Conservation (phyloP, 2,329 filamentous ascomycete species). For the Cercospora zeina region DNA sequence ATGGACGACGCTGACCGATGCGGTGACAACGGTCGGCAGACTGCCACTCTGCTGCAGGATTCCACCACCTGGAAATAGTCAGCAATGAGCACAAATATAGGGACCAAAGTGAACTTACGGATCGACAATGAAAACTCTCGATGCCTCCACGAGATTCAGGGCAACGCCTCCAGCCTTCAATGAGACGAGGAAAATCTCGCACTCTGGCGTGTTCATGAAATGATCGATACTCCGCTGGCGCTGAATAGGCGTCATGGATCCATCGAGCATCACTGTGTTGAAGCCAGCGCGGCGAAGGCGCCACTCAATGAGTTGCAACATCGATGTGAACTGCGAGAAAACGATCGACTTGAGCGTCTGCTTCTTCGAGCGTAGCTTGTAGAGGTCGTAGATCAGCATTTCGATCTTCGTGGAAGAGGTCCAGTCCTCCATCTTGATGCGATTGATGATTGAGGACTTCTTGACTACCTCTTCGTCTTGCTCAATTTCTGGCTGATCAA, state of each 20-base stretch:
- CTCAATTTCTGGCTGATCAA: conserved; percentile 93
- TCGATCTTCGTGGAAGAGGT: conserved; percentile 98
- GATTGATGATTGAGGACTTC: conserved; percentile 96
- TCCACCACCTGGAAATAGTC: conserved; percentile 71
- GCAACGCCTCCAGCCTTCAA: conserved; percentile 95
- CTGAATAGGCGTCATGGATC: conserved; percentile 89
- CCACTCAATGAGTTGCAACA: conserved; percentile 97
- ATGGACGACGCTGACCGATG: conserved; percentile 91
- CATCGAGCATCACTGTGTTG: conserved; percentile 96
- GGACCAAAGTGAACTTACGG: conserved; percentile 57
- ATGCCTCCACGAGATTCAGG: conserved; percentile 91
- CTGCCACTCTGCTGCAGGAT: conserved; percentile 99
- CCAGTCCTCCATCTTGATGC: conserved; percentile 99
- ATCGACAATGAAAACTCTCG: conserved; percentile 91
- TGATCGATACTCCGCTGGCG: conserved; percentile 91
- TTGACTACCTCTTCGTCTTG: conserved; percentile 84
- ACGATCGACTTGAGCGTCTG: conserved; percentile 95
- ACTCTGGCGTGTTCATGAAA: conserved; percentile 92
- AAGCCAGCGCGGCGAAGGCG: conserved; percentile 93
- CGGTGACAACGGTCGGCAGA: conserved; percentile 83
- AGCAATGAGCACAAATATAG: conserved; percentile 9
- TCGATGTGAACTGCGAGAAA: conserved; percentile 95
- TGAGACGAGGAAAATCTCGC: conserved; percentile 94
- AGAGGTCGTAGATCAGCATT: conserved; percentile 89
- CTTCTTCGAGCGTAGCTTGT: conserved; percentile 87